Conservation (phyloP, 2,329 filamentous ascomycete genomes). For the Thelonectria olida region DNA sequence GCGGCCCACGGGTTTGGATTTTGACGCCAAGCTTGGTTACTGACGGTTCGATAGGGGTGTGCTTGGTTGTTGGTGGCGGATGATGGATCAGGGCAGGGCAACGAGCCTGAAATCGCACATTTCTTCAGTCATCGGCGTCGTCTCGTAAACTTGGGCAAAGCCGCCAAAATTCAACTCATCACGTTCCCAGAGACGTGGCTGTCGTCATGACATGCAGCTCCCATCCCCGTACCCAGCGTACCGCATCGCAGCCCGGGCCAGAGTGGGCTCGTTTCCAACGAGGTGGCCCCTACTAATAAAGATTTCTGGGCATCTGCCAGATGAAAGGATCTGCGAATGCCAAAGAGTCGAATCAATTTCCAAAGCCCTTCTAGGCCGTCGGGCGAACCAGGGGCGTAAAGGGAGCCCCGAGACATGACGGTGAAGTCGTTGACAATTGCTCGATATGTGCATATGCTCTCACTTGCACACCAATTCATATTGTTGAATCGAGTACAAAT, state of each 20-base stretch:
- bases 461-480: slow-evolving; percentile 25
- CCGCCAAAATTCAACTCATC: slow-evolving; percentile 21
- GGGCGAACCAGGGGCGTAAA: slow-evolving; percentile 16
- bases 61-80: slow-evolving; percentile 21
- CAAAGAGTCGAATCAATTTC: slow-evolving; percentile 33
- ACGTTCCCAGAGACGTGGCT: slow-evolving; percentile 29
- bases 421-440: slow-evolving; percentile 23
- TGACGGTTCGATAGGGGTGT: slow-evolving; percentile 4
- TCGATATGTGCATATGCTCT: slow-evolving; percentile 31
- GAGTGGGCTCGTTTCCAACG: slow-evolving; percentile 20
- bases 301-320: neutral
- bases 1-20: slow-evolving; percentile 4
- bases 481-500: neutral
- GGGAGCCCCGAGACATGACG: slow-evolving; percentile 34
- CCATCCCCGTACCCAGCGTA: slow-evolving; percentile 25
- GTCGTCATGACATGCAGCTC: slow-evolving; percentile 36
- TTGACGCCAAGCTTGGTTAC: slow-evolving; percentile 5
- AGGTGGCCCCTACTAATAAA: slow-evolving; percentile 5
- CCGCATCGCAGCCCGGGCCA: slow-evolving; percentile 21
- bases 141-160: slow-evolving; percentile 17
- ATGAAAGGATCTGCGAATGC: slow-evolving; percentile 14
- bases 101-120: slow-evolving; percentile 15
- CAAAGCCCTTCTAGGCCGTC: slow-evolving; percentile 27
- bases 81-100: slow-evolving; percentile 10
- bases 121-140: slow-evolving; percentile 27